phyloP scores from a whole-genome alignment of 1,284 basidiomycete genomes.

The Cyathus pygmaeus region DNA sequence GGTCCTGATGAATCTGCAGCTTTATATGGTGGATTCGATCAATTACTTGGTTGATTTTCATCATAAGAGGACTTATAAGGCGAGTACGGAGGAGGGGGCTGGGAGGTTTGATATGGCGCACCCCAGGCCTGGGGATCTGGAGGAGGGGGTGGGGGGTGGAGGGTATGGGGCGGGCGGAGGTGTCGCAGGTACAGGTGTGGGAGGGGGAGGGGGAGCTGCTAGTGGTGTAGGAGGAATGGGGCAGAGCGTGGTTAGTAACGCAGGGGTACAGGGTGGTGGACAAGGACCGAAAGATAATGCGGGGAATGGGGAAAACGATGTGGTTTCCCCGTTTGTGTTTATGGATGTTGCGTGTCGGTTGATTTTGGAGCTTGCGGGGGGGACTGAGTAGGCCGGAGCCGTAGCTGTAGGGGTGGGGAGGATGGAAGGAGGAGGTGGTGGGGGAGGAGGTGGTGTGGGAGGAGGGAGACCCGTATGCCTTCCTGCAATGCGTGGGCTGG shows the following conservation, averaged over 20 bases:
- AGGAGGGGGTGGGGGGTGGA: too few relatives aligned
- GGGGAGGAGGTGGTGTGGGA: too few relatives aligned
- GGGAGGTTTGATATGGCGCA: constrained; percentile 76
- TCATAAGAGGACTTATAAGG: constrained; percentile 91
- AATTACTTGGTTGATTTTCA: constrained; percentile 99
- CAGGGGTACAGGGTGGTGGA: constrained; percentile 39
- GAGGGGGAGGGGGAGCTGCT: too few relatives aligned
- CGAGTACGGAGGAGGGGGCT: constrained; percentile 68
- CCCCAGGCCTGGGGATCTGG: constrained; percentile 46
- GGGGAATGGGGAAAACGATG: constrained; percentile 70
- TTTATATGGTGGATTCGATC: constrained; percentile 94
- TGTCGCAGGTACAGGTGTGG: constrained; percentile 59
- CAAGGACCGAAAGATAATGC: constrained; percentile 58
- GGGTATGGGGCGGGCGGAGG: constrained; percentile 39
- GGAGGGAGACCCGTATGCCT: too few relatives aligned
- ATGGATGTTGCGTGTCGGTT: constrained; percentile 93
- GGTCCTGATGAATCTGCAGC: constrained; percentile 95
- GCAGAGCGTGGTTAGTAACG: constrained; percentile 21
- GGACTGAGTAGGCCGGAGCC: constrained; percentile 23
- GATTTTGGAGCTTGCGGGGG: constrained; percentile 84
- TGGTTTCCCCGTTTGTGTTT: constrained; percentile 95
- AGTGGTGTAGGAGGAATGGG: constrained; percentile 50
- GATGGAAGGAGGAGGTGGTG: too few relatives aligned
- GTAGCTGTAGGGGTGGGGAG: background rate
- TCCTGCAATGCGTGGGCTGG: too few relatives aligned